Conservation (phyloP, 2,329 filamentous ascomycete genomes). For the Peltaster fructicola region DNA sequence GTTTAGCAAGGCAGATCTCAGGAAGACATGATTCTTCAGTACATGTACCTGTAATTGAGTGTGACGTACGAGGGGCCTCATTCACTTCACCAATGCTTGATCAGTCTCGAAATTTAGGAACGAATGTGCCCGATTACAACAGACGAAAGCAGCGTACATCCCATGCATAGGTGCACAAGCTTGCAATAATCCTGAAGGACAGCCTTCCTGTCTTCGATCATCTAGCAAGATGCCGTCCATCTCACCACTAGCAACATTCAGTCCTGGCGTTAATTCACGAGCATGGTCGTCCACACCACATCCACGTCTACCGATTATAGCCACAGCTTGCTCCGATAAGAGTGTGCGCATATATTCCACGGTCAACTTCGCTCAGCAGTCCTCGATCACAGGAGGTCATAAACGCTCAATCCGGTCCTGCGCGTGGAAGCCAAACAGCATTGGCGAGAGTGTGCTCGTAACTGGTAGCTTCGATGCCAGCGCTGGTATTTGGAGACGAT, state of each 20-base stretch:
- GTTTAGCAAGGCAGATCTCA: too few relatives aligned
- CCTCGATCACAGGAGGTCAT: conserved; percentile 69
- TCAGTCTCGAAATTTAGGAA: too few relatives aligned
- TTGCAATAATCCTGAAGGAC: too few relatives aligned
- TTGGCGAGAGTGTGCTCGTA: conserved; percentile 57
- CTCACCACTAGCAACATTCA: conserved; percentile 32
- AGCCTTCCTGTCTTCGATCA: too few relatives aligned
- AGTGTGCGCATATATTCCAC: conserved; percentile 81
- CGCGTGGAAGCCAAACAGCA: conserved; percentile 63
- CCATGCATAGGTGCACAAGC: too few relatives aligned
- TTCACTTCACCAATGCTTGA: too few relatives aligned
- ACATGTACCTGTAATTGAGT: too few relatives aligned
- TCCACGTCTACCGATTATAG: conserved; percentile 70
- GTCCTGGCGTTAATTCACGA: conserved; percentile 39
- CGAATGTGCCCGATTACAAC: too few relatives aligned
- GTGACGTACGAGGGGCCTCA: too few relatives aligned
- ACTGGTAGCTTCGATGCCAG: conserved; percentile 90
- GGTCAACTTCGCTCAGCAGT: conserved; percentile 59
- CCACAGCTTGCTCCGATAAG: conserved; percentile 74
- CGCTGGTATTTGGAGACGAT: conserved; percentile 48
- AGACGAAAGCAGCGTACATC: too few relatives aligned
- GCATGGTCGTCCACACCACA: conserved; percentile 79
- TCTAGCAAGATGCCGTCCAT: conserved; percentile 16
- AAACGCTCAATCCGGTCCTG: conserved; percentile 72
- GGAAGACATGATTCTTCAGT: too few relatives aligned